Evolutionary conservation across 306 rosid species (phyloP).

Genomic region (Sicyos edulis): DNA sequence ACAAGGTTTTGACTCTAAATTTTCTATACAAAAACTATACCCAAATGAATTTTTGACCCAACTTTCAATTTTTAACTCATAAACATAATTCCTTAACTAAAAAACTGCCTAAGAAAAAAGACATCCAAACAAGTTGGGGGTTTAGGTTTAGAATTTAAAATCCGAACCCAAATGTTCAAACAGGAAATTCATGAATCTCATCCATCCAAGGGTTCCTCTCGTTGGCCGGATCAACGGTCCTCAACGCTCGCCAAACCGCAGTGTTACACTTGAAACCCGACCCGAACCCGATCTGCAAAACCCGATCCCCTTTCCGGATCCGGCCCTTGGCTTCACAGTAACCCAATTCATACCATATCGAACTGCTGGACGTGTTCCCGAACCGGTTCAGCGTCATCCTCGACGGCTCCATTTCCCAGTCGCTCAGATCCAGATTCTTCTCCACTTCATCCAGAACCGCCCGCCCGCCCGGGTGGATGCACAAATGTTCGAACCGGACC

Average conservation of each 20-base stretch:
- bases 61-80: too few relatives aligned
- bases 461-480: constrained; percentile 81
- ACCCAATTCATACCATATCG: constrained; percentile 85
- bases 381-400: constrained; percentile 76
- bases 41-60: too few relatives aligned
- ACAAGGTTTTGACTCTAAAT: too few relatives aligned
- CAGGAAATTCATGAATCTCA: constrained; percentile 79
- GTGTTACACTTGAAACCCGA: constrained; percentile 94
- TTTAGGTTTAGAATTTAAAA: too few relatives aligned
- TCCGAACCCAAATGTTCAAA: too few relatives aligned
- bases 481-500: constrained; percentile 61
- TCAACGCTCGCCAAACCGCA: constrained; percentile 77
- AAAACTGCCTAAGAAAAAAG: too few relatives aligned
- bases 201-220: constrained; percentile 26
- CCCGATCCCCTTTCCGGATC: constrained; percentile 59
- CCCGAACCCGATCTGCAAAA: constrained; percentile 94
- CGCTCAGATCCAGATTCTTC: constrained; percentile 63
- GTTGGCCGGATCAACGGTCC: constrained; percentile 50
- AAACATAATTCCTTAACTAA: too few relatives aligned
- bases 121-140: too few relatives aligned
- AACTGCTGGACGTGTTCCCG: constrained; percentile 92
- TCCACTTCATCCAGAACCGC: constrained; percentile 73
- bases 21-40: too few relatives aligned
- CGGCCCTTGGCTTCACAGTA: constrained; percentile 81
- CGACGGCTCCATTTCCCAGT: constrained; percentile 92